A percentile compares a stretch with the other conserved stretches of the same genome.
Evolutionary conservation across 352 stramenopile species (phyloP).

Genomic region (Globisporangium middletonii): DNA sequence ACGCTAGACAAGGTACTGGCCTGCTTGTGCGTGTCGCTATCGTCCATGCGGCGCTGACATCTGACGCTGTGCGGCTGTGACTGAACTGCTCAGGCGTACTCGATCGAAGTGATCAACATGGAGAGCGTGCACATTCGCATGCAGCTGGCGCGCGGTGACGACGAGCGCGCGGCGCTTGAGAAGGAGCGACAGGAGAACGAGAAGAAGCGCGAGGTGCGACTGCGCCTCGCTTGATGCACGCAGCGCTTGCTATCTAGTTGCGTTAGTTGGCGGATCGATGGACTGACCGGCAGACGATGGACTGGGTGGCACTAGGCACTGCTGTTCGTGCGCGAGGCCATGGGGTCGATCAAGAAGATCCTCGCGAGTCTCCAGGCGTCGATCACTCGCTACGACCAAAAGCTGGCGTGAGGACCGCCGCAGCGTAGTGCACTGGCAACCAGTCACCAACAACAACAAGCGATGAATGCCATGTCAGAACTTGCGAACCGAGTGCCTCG

Average conservation of each 20-base stretch:
- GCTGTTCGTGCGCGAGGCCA: slow-evolving; percentile 35
- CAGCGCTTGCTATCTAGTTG: not conserved
- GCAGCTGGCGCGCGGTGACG: slow-evolving; percentile 16
- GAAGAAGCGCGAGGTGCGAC: slow-evolving; percentile 32
- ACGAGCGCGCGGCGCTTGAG: slow-evolving; percentile 16
- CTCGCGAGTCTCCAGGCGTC: slow-evolving; percentile 32
- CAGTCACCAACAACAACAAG: too few species aligned
- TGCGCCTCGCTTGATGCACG: not conserved
- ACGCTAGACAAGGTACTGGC: slow-evolving; percentile 53
- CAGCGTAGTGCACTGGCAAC: too few species aligned
- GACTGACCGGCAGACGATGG: not conserved
- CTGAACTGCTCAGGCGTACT: slow-evolving; percentile 23
- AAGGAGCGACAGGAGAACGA: slow-evolving; percentile 15
- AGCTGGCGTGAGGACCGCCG: not conserved
- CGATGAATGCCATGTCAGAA: too few species aligned
- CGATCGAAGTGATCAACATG: slow-evolving; percentile 42
- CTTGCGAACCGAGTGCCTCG: too few species aligned
- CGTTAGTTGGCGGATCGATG: not conserved
- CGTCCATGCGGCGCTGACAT: not conserved
- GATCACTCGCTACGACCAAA: slow-evolving; percentile 31
- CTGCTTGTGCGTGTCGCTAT: too few species aligned
- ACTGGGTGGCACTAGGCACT: slow-evolving; percentile 17
- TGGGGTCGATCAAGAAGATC: slow-evolving; percentile 43
- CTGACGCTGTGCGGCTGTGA: not conserved
- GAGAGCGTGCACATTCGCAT: slow-evolving; percentile 37